phyloP scores from a whole-genome alignment of 2,329 filamentous ascomycete species.

The Botrytis cinerea region DNA sequence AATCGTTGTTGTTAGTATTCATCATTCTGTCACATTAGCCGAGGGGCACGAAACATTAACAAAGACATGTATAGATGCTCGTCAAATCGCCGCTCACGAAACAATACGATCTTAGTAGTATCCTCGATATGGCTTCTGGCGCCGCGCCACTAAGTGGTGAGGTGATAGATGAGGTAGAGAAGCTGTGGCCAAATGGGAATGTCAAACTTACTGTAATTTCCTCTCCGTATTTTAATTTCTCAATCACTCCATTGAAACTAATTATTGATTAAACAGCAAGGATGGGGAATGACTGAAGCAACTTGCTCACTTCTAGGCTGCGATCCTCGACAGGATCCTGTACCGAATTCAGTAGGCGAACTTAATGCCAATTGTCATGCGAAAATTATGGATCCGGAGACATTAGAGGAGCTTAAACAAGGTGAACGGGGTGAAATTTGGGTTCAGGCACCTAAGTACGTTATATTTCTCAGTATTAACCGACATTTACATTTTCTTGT shows the following conservation, averaged over 20 bases:
- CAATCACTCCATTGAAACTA: not conserved
- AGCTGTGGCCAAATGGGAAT: conserved; percentile 69
- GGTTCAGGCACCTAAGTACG: conserved; percentile 49
- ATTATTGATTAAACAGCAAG: conserved; percentile 59
- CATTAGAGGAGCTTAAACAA: conserved; percentile 45
- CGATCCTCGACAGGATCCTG: conserved; percentile 53
- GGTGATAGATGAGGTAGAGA: conserved; percentile 69
- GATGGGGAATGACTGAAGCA: conserved; percentile 86
- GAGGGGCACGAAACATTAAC: not conserved
- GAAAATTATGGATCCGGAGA: conserved; percentile 57
- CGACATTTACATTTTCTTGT: accelerated
- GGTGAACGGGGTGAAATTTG: conserved; percentile 48
- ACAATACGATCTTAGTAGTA: conserved; percentile 57
- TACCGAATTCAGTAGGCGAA: conserved; percentile 61
- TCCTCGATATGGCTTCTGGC: conserved; percentile 81
- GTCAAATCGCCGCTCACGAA: conserved; percentile 56
- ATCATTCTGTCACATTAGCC: not conserved
- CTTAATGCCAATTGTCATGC: conserved; percentile 68
- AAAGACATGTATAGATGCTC: conserved; percentile 52
- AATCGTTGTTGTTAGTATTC: conserved; percentile 51
- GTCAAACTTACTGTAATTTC: conserved; percentile 56
- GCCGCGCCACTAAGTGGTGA: conserved; percentile 81
- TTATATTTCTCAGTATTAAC: not conserved
- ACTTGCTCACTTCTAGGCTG: conserved; percentile 72
- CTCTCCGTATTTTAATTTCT: not conserved